Percentiles rank a stretch among this genome's conserved stretches.
Evolutionary conservation across 2,329 filamentous ascomycete species (phyloP).

Genomic region (Ciborinia camelliae): DNA sequence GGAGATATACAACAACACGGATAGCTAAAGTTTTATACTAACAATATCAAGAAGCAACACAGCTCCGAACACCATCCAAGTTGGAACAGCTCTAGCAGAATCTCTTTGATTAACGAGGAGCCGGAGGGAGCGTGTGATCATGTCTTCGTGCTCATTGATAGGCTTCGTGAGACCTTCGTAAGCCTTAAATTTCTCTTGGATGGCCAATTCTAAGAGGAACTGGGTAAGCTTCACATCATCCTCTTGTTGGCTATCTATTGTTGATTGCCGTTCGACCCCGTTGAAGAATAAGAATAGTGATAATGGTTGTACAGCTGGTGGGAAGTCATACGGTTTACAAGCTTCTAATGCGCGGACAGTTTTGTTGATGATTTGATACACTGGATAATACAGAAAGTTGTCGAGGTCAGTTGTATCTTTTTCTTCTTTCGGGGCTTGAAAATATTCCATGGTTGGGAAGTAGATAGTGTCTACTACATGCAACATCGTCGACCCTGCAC

Average conservation of each 20-base stretch:
- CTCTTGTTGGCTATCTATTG: not conserved
- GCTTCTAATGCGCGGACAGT: not conserved
- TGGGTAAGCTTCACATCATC: not conserved
- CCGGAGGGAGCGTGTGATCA: not conserved
- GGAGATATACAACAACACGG: not conserved
- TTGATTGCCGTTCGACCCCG: not conserved
- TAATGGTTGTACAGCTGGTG: not conserved
- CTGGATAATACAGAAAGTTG: not conserved
- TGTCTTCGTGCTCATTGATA: not conserved
- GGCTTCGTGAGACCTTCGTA: not conserved
- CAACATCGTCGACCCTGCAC: not conserved
- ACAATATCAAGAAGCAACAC: not conserved
- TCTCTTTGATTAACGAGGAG: not conserved
- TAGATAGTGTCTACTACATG: not conserved
- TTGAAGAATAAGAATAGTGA: not conserved
- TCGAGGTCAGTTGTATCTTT: not conserved
- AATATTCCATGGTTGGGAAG: not conserved
- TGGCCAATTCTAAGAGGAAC: not conserved
- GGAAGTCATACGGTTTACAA: not conserved
- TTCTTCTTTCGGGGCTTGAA: not conserved
- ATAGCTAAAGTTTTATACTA: not conserved
- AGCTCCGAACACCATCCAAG: not conserved
- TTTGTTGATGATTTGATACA: not conserved
- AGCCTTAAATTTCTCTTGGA: not conserved
- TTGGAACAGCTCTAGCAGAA: not conserved